phyloP scores from a whole-genome alignment of 2,329 filamentous ascomycete genomes.

The Fusarium sambucinum region DNA sequence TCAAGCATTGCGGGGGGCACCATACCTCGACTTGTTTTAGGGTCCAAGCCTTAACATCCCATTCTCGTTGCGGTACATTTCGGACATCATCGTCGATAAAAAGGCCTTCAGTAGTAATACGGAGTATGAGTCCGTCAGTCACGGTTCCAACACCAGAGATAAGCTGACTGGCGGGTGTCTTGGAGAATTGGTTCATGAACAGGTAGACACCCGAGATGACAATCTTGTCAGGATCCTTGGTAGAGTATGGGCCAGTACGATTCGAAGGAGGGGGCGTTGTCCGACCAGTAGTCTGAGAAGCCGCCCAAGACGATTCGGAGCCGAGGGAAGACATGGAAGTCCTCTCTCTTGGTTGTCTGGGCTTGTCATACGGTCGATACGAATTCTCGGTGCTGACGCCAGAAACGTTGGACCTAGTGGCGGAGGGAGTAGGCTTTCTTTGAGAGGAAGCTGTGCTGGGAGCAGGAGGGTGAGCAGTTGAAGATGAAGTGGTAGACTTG shows the following conservation, averaged over 20 bases:
- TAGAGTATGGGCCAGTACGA: slow-evolving; percentile 82
- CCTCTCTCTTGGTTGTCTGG: slow-evolving; percentile 68
- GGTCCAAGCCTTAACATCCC: slow-evolving; percentile 99
- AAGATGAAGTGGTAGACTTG: slow-evolving; percentile 39
- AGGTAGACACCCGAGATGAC: slow-evolving; percentile 92
- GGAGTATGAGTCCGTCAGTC: slow-evolving; percentile 91
- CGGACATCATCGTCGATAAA: slow-evolving; percentile 98
- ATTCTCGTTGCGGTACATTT: slow-evolving; percentile 92
- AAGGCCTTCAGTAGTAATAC: slow-evolving; percentile 91
- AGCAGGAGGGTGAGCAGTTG: slow-evolving; percentile 42
- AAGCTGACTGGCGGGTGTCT: slow-evolving; percentile 90
- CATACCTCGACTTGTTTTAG: slow-evolving; percentile 92
- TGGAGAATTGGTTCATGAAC: slow-evolving; percentile 89
- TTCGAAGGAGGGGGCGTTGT: slow-evolving; percentile 86
- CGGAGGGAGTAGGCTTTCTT: slow-evolving; percentile 56
- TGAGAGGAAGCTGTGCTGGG: slow-evolving; percentile 43
- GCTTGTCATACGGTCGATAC: slow-evolving; percentile 81
- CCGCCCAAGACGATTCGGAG: slow-evolving; percentile 88
- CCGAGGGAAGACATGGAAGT: slow-evolving; percentile 75
- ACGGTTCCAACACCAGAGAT: slow-evolving; percentile 86
- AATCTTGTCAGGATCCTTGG: slow-evolving; percentile 94
- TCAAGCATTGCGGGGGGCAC: slow-evolving; percentile 75
- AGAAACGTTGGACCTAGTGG: slow-evolving; percentile 69
- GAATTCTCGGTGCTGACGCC: slow-evolving; percentile 75
- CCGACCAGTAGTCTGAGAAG: slow-evolving; percentile 83